Percentiles rank a stretch among this genome's conserved stretches.
Conservation (phyloP, 2,329 filamentous ascomycete species). For the Ophiocordyceps unilateralis region DNA sequence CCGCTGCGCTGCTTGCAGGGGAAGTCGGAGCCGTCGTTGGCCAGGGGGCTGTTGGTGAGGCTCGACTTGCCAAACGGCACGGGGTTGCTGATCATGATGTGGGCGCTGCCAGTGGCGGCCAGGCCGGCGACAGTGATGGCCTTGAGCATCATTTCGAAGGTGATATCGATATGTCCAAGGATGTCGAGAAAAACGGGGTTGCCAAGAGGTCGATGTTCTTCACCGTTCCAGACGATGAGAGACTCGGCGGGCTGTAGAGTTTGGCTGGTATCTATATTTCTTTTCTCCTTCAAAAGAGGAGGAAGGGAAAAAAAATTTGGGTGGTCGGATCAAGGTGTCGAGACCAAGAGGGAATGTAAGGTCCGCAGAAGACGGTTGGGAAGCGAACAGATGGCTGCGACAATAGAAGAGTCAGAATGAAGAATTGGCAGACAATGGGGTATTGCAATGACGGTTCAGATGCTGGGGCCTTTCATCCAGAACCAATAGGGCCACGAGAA, state of each 20-base stretch:
- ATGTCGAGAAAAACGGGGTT: neutral
- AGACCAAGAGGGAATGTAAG: neutral
- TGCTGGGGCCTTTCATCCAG: neutral
- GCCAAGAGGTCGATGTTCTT: slow-evolving; percentile 4
- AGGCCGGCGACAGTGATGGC: slow-evolving; percentile 36
- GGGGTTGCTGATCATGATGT: slow-evolving; percentile 59
- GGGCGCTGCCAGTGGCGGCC: slow-evolving; percentile 45
- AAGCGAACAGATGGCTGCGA: neutral
- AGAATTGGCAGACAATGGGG: neutral
- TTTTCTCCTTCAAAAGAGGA: neutral
- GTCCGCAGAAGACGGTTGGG: neutral
- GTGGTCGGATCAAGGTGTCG: slow-evolving; percentile 2
- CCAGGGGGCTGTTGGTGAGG: slow-evolving; percentile 47
- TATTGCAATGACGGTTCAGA: neutral
- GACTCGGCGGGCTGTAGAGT: neutral
- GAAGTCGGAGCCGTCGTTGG: slow-evolving; percentile 44
- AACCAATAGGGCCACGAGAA: neutral
- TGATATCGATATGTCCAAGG: no score
- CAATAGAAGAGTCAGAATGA: neutral
- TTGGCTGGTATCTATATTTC: no score
- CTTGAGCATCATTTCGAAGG: slow-evolving; percentile 33
- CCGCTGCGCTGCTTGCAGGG: slow-evolving; percentile 58
- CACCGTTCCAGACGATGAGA: slow-evolving; percentile 16
- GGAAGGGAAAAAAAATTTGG: neutral
- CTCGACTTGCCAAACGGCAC: slow-evolving; percentile 33